A percentile compares a stretch with the other conserved stretches of the same genome.
phyloP scores from a whole-genome alignment of 192 early-diverging fungal species.

The Gamsiella multidivaricata region DNA sequence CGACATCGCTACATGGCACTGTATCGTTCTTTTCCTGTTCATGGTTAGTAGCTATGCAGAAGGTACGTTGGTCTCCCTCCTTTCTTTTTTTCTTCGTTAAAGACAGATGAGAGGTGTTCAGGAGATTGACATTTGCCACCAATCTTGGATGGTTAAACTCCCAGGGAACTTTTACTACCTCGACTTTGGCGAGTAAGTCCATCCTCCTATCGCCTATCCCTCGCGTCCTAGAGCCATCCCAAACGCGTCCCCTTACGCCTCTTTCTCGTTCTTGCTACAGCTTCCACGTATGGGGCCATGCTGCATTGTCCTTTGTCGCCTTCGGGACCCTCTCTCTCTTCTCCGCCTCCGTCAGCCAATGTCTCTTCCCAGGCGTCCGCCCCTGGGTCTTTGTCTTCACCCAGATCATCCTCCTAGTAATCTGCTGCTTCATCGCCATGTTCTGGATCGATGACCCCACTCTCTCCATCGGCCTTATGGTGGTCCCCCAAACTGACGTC shows the following conservation, averaged over 20 bases:
- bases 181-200: conserved; percentile 50
- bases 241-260: neutral
- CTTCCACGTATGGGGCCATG: conserved; percentile 50
- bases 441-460: conserved; percentile 51
- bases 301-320: conserved; percentile 32
- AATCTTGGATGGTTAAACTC: too few species aligned
- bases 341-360: conserved; percentile 40
- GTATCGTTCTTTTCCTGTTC: too few species aligned
- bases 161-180: conserved; percentile 46
- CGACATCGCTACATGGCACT: too few species aligned
- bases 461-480: conserved; percentile 41
- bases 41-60: too few species aligned
- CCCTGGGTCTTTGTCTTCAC: conserved; percentile 51
- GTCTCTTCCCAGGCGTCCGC: conserved; percentile 31
- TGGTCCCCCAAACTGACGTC: conserved; percentile 16
- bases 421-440: conserved; percentile 51
- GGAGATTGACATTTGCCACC: too few species aligned
- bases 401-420: conserved; percentile 42
- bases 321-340: conserved; percentile 49
- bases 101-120: neutral
- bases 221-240: neutral
- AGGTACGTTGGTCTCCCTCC: too few species aligned
- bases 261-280: conserved; percentile 2
- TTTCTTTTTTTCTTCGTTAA: neutral
- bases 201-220: too few species aligned